Percentiles rank a stretch among this genome's conserved stretches.
Evolutionary conservation across 2,329 filamentous ascomycete genomes (phyloP).

Genomic region (Hawksworthiomyces lignivorus): DNA sequence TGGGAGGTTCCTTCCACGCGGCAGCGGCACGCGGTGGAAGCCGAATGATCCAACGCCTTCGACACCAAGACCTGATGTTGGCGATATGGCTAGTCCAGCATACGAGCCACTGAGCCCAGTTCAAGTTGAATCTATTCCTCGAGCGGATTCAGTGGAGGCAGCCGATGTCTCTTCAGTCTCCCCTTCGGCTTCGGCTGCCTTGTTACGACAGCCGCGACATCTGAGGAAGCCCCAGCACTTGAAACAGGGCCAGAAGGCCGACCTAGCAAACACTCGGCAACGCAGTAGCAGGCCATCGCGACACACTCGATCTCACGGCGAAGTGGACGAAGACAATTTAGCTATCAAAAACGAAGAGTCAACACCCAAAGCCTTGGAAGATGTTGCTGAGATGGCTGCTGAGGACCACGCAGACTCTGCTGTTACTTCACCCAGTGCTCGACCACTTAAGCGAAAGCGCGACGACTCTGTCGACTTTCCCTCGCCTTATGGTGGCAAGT

Average conservation of each 20-base stretch:
- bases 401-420: conserved; percentile 38
- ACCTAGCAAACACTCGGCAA: neutral
- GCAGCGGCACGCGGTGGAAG: conserved; percentile 51
- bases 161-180: neutral
- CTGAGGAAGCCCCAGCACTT: conserved; percentile 9
- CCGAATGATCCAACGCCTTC: conserved; percentile 46
- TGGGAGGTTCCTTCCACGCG: conserved; percentile 14
- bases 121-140: conserved; percentile 29
- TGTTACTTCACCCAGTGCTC: conserved; percentile 11
- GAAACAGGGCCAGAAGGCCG: neutral
- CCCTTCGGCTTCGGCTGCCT: neutral
- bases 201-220: neutral
- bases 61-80: conserved; percentile 39
- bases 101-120: conserved; percentile 54
- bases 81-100: conserved; percentile 42
- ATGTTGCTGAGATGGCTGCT: conserved; percentile 47
- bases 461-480: conserved; percentile 36
- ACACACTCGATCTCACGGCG: neutral
- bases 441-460: conserved; percentile 47
- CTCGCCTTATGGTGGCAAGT: conserved; percentile 3
- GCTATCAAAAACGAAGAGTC: conserved; percentile 51
- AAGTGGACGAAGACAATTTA: neutral
- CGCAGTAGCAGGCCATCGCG: conserved; percentile 10
- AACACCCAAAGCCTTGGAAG: conserved; percentile 47
- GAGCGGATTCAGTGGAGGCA: conserved; percentile 1